Evolutionary conservation across 176 grass and related monocot genomes (phyloP), one percentile per base, ranked within the genome.

Genomic region (Pontederia paniculata): DNA sequence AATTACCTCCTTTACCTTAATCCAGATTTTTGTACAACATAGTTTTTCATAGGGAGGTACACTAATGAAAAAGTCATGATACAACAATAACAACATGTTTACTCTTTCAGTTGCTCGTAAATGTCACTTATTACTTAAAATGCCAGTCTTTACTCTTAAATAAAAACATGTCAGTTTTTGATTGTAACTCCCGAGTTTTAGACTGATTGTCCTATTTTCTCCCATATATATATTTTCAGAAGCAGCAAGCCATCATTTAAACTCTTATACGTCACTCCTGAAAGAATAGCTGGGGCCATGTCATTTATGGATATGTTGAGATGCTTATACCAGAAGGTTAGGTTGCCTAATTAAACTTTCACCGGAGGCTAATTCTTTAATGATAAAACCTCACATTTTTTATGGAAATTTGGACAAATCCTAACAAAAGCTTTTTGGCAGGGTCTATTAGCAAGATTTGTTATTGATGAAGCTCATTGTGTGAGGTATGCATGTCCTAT

Each of bases 391-490:
- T 21, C 5, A n/a, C 21, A 41, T 48, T 22, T 22, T 60, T 58
- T 1, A 10, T 50, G 25, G 21, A 48, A 70, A 50, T 48, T 45
- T 11, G 12, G 13, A 16, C 21, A 12, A 73, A 10, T 6, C 50
- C 0, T 54, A 54, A 72, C 31, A n/a, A 20, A n/a, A 18, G 12
- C 9, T 42, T 54, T 75, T 23, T 46, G 73, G 69, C 63, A 96
- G 91, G 91, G 83, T 19, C 77, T 87, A 48, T 48, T 97, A 42
- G 82, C 86, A 59, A 97, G 91, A 72, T 97, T 97, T 69, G 86
- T 89, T 53, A 65, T 90, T 69, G 91, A 97, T 44, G 91, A 97
- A 70, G 91, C 86, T 55, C 91, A 97, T 54, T 90, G 91, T 69
- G 91, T 90, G 55, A 97, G 91, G 91, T 89, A 83, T 42, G 22